Base-by-base conservation (phyloP, 176 grass and related monocot species). In the Oryza meridionalis region DNA sequence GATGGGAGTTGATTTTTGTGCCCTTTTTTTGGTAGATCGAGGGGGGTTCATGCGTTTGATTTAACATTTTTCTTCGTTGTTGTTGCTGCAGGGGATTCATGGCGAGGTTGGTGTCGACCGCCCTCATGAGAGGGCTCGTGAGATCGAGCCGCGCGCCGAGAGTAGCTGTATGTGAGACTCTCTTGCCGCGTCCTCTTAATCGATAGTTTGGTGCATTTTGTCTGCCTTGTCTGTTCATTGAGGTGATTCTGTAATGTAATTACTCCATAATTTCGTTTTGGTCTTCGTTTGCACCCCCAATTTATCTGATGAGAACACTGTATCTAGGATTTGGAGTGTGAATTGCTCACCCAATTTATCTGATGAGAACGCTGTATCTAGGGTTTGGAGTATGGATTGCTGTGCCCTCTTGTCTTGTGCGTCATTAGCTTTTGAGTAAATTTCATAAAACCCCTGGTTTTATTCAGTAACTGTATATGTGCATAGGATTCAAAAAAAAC, bases 61-160 rank as follows among this genome's bases (percentile, higher is more conserved):
- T 58, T 59, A 9, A 32, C 11, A 16, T 17, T 79, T 79, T 44
- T 19, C 11, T 2, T 59, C 69, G 1, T 59, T 69, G 1, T 58
- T 68, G 33, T n/a, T 19, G 63, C 8, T 70, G 70, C 88, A 90
- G 84, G 75, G 51, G 25, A 71, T 1, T 13, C 84, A 92, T 92
- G 90, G 86, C 69, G 64, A 89, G 79, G 46, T 29, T 86, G 58
- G 15, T 86, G 26, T 92, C 86, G 17, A 80, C 63, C 29, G 59
- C 83, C 13, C 63, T 89, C 37, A 1, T 80, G 24, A 89, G 69
- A 82, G 84, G 86, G n/a, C 86, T 92, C 53, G 19, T 71, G 63
- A 85, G 79, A 70, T 89, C 83, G 42, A 76, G 31, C 84, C 79
- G 65, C 15, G 63, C 79, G 24, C 55, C 86, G 2, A 76, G 33